Conservation (phyloP, 768 basidiomycete species). For the Naganishia antarctica region DNA sequence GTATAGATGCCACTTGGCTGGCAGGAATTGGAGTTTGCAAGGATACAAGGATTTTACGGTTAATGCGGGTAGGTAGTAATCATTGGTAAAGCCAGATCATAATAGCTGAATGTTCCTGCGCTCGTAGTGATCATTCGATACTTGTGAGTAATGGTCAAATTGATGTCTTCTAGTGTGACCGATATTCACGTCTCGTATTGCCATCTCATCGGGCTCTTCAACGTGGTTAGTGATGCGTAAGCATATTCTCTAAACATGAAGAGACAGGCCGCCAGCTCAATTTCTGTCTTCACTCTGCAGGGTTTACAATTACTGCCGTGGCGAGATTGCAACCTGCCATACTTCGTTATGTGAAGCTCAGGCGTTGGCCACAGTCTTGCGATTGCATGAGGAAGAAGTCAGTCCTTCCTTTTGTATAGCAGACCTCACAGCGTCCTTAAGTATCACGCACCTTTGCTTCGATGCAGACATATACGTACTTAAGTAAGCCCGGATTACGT, state of each 20-base stretch:
- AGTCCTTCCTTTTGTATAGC: slow-evolving; percentile 7
- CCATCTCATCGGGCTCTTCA: no score
- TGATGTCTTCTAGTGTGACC: neutral
- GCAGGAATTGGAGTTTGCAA: slow-evolving; percentile 30
- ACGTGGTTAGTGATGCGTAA: slow-evolving; percentile 10
- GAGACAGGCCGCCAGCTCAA: slow-evolving; percentile 43
- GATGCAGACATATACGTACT: slow-evolving; percentile 8
- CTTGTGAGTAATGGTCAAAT: slow-evolving; percentile 60
- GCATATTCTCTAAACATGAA: neutral
- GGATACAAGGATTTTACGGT: slow-evolving; percentile 33
- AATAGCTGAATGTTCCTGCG: neutral
- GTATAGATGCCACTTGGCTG: slow-evolving; percentile 64
- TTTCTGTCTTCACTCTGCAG: slow-evolving; percentile 56
- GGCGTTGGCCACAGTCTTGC: slow-evolving; percentile 25
- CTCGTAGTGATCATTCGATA: slow-evolving; percentile 76
- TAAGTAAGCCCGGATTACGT: slow-evolving; percentile 12
- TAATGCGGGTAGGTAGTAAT: slow-evolving; percentile 32
- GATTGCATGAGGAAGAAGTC: slow-evolving; percentile 36
- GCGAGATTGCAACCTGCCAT: slow-evolving; percentile 75
- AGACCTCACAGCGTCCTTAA: neutral
- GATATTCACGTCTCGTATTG: neutral
- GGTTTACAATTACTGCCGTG: slow-evolving; percentile 82
- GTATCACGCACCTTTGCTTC: neutral
- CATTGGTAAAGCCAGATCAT: neutral
- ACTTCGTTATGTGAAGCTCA: slow-evolving; percentile 77